Percentiles rank a stretch among this genome's conserved stretches.
Conservation (phyloP, 768 basidiomycete genomes). For the Agaricus sinodeliciosus region DNA sequence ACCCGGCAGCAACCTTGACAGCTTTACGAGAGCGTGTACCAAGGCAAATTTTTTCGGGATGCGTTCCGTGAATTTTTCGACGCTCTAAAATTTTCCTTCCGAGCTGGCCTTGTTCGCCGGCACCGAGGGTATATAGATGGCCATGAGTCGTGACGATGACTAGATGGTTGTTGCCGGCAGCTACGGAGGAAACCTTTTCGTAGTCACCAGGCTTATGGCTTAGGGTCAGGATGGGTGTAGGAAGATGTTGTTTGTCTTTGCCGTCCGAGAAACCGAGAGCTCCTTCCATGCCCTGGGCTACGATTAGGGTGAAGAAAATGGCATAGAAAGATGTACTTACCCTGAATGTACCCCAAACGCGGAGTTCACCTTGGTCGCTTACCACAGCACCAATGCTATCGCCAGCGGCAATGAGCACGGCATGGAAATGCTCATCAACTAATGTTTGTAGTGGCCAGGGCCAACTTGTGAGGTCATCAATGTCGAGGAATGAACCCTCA, state of each 20-base stretch:
- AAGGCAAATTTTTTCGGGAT: conserved; percentile 82
- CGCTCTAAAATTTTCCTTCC: conserved; percentile 87
- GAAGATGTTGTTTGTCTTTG: conserved; percentile 59
- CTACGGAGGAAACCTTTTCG: conserved; percentile 71
- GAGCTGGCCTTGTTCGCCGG: conserved; percentile 85
- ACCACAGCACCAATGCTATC: conserved; percentile 87
- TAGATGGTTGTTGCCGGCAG: conserved; percentile 84
- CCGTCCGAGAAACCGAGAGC: conserved; percentile 77
- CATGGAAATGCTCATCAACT: conserved; percentile 75
- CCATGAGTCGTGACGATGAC: conserved; percentile 86
- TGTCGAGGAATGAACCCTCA: conserved; percentile 48
- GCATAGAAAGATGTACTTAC: conserved; percentile 37
- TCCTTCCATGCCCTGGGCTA: conserved; percentile 61
- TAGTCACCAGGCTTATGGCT: conserved; percentile 53
- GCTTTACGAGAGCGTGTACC: conserved; percentile 52
- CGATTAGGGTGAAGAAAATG: background rate
- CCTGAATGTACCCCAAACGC: conserved; percentile 87
- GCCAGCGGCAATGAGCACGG: conserved; percentile 76
- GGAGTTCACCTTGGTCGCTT: conserved; percentile 69
- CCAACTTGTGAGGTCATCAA: conserved; percentile 45
- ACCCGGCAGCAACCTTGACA: conserved; percentile 71
- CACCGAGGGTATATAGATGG: conserved; percentile 84
- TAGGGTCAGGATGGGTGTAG: conserved; percentile 54
- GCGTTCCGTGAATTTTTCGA: conserved; percentile 82
- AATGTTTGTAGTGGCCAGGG: conserved; percentile 67